These are phyloP conservation scores for Lizonia empirigonia DNA, from an alignment of 2,329 filamentous ascomycete species.

Conservation along the genomic window DNA sequence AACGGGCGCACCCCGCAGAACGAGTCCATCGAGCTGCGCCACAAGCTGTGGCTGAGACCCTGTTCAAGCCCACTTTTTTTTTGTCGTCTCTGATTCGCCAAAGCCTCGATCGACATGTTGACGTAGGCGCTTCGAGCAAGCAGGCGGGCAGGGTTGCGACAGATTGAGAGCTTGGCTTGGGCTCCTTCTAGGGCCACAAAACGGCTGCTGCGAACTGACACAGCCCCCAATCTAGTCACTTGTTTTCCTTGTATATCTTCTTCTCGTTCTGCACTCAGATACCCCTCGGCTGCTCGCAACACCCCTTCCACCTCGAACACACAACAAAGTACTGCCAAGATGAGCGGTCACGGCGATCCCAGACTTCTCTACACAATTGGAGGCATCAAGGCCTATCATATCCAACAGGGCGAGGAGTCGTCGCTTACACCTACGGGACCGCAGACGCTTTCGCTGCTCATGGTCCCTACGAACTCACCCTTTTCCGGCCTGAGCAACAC, in stretches of 20 bases:
- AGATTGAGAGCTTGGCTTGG: slow-evolving; percentile 12
- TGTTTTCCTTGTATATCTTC: slow-evolving; percentile 2
- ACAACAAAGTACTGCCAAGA: slow-evolving; percentile 29
- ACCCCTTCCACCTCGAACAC: neutral
- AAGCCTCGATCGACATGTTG: slow-evolving; percentile 8
- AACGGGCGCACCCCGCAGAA: neutral
- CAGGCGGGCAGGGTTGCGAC: slow-evolving; percentile 12
- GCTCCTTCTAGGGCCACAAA: slow-evolving; percentile 7
- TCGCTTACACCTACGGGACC: slow-evolving; percentile 82
- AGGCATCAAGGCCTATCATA: slow-evolving; percentile 89
- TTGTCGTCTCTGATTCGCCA: slow-evolving; percentile 9
- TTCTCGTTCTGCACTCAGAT: neutral
- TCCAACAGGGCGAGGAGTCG: slow-evolving; percentile 84
- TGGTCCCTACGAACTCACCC: slow-evolving; percentile 88
- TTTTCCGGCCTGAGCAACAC: slow-evolving; percentile 63
- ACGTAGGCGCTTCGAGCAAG: slow-evolving; percentile 13
- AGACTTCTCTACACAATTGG: slow-evolving; percentile 67
- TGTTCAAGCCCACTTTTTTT: neutral
- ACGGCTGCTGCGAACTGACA: slow-evolving; percentile 5
- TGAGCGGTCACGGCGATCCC: slow-evolving; percentile 60
- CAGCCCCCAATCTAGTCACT: slow-evolving; percentile 14
- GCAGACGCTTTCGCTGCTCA: slow-evolving; percentile 89
- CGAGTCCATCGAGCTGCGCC: neutral
- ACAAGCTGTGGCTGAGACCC: neutral
- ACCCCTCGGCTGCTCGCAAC: neutral